phyloP scores from a whole-genome alignment of 345 rosid genomes.

The Populus euphratica region DNA sequence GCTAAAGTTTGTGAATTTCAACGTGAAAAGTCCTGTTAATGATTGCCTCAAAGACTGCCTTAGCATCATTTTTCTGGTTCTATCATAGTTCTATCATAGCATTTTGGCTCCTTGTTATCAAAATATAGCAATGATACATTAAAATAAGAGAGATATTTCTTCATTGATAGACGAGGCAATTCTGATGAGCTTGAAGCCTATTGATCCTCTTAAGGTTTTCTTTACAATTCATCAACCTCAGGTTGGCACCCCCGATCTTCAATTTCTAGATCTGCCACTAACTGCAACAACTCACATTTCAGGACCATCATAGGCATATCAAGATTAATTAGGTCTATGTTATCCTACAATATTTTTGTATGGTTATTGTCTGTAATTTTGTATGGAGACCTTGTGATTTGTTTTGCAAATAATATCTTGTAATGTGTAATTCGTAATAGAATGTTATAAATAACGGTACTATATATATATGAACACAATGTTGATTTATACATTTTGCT shows the following conservation, averaged over 20 bases:
- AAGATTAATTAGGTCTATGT: too few species aligned
- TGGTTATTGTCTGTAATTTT: too few species aligned
- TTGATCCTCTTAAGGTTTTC: conserved; percentile 63
- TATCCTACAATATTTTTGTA: too few species aligned
- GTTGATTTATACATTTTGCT: too few species aligned
- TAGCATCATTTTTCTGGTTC: conserved; percentile 53
- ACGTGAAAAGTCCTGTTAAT: conserved; percentile 83
- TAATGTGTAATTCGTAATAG: too few species aligned
- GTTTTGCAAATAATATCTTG: too few species aligned
- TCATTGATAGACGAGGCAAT: conserved; percentile 57
- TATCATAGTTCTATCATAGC: conserved; percentile 49
- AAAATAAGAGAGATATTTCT: conserved; percentile 87
- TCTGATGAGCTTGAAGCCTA: conserved; percentile 52
- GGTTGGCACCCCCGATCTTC: conserved; percentile 70
- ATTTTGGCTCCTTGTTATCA: conserved; percentile 47
- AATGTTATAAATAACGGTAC: too few species aligned
- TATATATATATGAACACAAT: too few species aligned
- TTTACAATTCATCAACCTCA: conserved; percentile 73
- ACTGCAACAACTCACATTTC: too few species aligned
- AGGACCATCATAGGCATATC: too few species aligned
- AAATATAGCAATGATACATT: conserved; percentile 49
- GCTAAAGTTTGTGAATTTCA: conserved; percentile 97
- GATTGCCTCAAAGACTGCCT: conserved; percentile 94
- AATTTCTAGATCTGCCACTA: conserved; percentile 34
- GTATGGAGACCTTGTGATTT: too few species aligned